Evolutionary conservation across 176 grass and related monocot species (phyloP), one percentile per base, ranked within the genome.

Genomic region (Aegilops sharonensis): DNA sequence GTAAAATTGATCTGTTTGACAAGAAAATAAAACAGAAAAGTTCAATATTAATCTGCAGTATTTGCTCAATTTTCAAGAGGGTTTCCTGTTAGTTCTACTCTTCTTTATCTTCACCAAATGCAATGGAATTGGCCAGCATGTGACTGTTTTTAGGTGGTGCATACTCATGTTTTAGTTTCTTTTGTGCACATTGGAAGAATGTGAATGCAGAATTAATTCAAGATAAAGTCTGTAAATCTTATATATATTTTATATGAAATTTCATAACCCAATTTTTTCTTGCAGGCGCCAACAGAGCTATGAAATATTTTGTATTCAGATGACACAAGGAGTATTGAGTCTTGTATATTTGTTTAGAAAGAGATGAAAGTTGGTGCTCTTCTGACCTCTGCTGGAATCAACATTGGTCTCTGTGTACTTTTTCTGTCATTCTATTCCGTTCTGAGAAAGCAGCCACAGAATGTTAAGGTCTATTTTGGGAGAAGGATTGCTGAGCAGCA

Each of bases 381-480:
- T 25, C 82, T 98, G 82, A 92, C 90, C 74, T 98, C 96, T 74
- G 93, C 93, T 42, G 93, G 96, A 78, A 95, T 98, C 64, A 98
- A 98, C 88, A 95, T 95, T 9, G 93, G 93, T 15, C n/a, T 94
- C 13, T 95, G 88, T 74, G 54, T 81, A 45, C 78, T 98, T 81
- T 88, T 98, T 47, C 67, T 94, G 59, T 95, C 88, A 18, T 79
- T 95, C 25, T 95, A 98, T 81, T 98, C 96, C 7, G 81, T 98
- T 76, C 79, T 95, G 80, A 95, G 93, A 84, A 98, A 98, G 70
- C 96, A 94, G 29, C 96, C 93, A 6, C 86, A 84, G 13, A 98
- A 95, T 92, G 90, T 89, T 36, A 94, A 92, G 72, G 96, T 98
- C 57, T 95, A 98, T 78, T 98, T 98, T 48, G 93, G 96, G 11